These are phyloP conservation scores for Chlamydomonas sp. DNA, from an alignment of 139 green algal species.

Conservation along the genomic window DNA sequence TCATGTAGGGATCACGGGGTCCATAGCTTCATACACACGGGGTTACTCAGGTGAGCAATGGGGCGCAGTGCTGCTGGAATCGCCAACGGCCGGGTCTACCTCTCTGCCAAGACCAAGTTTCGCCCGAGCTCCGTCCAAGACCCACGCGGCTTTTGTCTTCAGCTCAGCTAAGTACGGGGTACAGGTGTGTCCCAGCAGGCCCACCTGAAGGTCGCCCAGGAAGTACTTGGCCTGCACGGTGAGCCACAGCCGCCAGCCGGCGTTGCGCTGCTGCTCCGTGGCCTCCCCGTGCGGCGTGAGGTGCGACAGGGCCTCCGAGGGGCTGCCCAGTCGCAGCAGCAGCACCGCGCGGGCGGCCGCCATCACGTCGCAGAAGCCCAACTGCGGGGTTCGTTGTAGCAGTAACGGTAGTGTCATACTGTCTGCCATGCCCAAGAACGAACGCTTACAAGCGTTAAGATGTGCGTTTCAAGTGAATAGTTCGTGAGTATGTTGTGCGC, in stretches of 20 bases:
- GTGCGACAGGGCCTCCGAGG: neutral
- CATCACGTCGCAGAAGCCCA: conserved; percentile 54
- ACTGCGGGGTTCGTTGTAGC: conserved; percentile 16
- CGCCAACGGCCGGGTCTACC: neutral
- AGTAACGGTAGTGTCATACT: neutral
- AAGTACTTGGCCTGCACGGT: conserved; percentile 42
- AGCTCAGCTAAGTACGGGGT: neutral
- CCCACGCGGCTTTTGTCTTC: neutral
- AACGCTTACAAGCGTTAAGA: neutral
- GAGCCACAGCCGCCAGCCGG: conserved; percentile 50
- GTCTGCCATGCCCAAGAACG: neutral
- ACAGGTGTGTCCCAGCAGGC: neutral
- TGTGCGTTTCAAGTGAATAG: neutral
- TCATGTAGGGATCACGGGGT: neutral
- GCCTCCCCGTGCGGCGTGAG: conserved; percentile 38
- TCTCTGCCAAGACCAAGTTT: neutral
- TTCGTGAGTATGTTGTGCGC: too few species aligned
- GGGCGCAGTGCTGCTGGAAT: neutral
- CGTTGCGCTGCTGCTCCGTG: neutral
- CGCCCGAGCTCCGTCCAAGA: neutral
- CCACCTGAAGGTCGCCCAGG: conserved; percentile 29
- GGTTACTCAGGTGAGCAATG: neutral
- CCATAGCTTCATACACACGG: neutral
- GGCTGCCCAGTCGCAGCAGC: conserved; percentile 27
- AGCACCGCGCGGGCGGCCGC: conserved; percentile 31